A percentile compares a stretch with the other conserved stretches of the same genome.
Evolutionary conservation across 495 filamentous ascomycete species (phyloP).

Genomic region (Annulohypoxylon bovei): DNA sequence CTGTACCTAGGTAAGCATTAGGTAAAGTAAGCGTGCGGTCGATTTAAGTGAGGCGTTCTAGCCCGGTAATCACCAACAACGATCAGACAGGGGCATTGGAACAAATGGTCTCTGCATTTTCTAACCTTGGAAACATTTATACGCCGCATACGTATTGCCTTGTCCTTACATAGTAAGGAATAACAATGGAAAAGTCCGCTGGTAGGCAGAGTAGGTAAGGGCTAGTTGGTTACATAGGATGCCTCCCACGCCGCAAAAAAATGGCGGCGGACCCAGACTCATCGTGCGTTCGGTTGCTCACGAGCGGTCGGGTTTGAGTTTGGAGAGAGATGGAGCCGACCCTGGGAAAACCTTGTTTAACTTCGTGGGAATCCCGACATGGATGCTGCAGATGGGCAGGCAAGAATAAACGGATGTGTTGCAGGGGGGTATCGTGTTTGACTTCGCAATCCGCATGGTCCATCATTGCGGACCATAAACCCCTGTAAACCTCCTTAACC

Average conservation of each 20-base stretch:
- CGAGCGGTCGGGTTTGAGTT: constrained; percentile 16
- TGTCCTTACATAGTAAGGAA: neutral
- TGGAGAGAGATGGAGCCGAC: constrained; percentile 1
- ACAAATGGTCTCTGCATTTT: constrained; percentile 3
- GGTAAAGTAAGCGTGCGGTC: neutral
- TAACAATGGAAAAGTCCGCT: neutral
- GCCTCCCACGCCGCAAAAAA: neutral
- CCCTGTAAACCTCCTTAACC: constrained; percentile 27
- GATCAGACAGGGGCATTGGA: neutral
- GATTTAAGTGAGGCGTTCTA: neutral
- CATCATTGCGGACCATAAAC: constrained; percentile 23
- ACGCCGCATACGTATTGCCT: neutral
- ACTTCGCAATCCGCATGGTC: constrained; percentile 19
- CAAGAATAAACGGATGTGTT: constrained; percentile 39
- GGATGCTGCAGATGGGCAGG: constrained; percentile 5
- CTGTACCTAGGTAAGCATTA: neutral
- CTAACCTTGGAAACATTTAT: too few species aligned
- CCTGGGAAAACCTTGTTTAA: constrained; percentile 16
- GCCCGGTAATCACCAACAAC: neutral
- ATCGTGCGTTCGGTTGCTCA: neutral
- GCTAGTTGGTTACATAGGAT: neutral
- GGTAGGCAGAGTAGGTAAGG: neutral
- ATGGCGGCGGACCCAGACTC: neutral
- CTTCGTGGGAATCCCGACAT: constrained; percentile 5
- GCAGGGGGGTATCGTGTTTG: constrained; percentile 38